Base-by-base conservation (phyloP, 2,329 filamentous ascomycete species). In the Purpureocillium takamizusanense region DNA sequence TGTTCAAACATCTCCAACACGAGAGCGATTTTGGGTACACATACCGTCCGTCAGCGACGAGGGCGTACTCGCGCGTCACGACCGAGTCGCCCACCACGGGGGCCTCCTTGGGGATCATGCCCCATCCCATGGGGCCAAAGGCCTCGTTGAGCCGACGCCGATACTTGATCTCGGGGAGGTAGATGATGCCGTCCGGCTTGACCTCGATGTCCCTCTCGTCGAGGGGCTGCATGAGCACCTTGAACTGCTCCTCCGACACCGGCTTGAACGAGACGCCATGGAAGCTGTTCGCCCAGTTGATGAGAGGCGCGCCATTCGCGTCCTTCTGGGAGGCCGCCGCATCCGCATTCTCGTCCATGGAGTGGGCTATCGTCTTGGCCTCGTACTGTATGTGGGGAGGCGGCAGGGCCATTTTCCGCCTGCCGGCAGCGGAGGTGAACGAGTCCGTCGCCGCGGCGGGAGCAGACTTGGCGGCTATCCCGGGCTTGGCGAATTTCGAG, bases 131-230 rank as follows among this genome's bases (percentile, higher is more conserved):
- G 0, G 92, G 92, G 0, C 92, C 90, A 64, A 98, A 98, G 0
- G 88, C 87, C 52, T 72, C 69, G 60, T 97, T 95, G 52, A 98
- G 63, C 46, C 94, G 90, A 46, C 90, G 72, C 33, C 92, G 72
- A 66, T 98, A 98, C 67, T 97, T 95, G 70, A 98, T 97, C 71
- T 98, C 92, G 11, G 92, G 92, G 42, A 98, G 70, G 60, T 97
- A 98, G 42, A 97, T 70, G 50, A 98, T 90, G 27, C 92, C 92
- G 65, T 98, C 92, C 25, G 92, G 90, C 69, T 98, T 98, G 57
- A 98, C 83, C 68, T 98, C 92, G 39, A 98, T 81, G 62, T 97
- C 90, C 35, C 81, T 73, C 1, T 74, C 65, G 38, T 78, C 66
- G 11, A 94, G 59, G 2, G 81, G 78, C 40, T 75, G 69, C 45